Conservation (phyloP, 306 rosid species). For the Rubus parviflorus region DNA sequence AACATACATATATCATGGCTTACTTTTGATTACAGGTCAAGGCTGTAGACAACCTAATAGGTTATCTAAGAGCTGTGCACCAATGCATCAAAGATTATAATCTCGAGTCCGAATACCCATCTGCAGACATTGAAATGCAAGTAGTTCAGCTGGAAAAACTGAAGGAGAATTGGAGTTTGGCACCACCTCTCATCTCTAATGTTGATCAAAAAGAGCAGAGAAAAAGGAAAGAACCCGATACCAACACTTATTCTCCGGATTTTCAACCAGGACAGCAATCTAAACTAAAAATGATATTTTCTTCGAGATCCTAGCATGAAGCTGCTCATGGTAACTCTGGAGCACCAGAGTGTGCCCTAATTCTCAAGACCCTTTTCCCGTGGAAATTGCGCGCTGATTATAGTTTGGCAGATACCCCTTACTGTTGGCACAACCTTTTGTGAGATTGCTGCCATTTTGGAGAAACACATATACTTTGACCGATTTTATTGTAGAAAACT, state of each 20-base stretch:
- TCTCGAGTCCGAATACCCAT: constrained; percentile 33
- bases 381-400: background rate
- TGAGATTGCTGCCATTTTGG: background rate
- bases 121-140: constrained; percentile 27
- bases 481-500: background rate
- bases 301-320: background rate
- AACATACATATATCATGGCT: background rate
- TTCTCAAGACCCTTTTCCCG: background rate
- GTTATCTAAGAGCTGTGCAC: constrained; percentile 24
- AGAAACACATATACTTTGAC: background rate
- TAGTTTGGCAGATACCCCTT: background rate
- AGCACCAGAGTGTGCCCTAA: background rate
- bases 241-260: background rate
- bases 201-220: background rate
- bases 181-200: background rate
- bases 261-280: background rate
- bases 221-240: background rate
- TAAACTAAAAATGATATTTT: background rate
- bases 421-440: background rate
- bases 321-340: background rate
- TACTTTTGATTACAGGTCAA: constrained; percentile 32
- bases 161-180: constrained; percentile 18
- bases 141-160: constrained; percentile 26
- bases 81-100: constrained; percentile 43
- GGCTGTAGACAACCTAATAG: constrained; percentile 35